phyloP scores from a whole-genome alignment of 352 stramenopile species.

The Blastocystis sp. region DNA sequence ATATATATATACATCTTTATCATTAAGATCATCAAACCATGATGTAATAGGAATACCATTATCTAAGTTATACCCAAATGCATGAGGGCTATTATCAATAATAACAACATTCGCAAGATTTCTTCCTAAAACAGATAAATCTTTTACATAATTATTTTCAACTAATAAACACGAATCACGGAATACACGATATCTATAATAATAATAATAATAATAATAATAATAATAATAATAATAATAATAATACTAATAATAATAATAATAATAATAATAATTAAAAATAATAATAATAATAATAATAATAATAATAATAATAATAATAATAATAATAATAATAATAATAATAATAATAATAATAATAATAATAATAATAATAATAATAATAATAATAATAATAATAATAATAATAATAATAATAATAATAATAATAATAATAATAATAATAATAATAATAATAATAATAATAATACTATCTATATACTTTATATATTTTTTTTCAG shows the following conservation, averaged over 20 bases:
- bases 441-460: too few relatives aligned
- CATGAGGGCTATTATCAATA: slow-evolving; percentile 92
- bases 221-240: not conserved
- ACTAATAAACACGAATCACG: slow-evolving; percentile 77
- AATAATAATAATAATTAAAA: slow-evolving; percentile 57
- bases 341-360: slow-evolving; percentile 51
- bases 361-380: not conserved
- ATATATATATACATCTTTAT: slow-evolving; percentile 81
- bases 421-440: not conserved
- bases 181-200: slow-evolving; percentile 65
- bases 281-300: slow-evolving; percentile 75
- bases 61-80: slow-evolving; percentile 87
- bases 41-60: slow-evolving; percentile 93
- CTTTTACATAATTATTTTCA: slow-evolving; percentile 93
- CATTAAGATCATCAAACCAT: slow-evolving; percentile 83
- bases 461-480: too few relatives aligned
- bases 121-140: slow-evolving; percentile 78
- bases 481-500: slow-evolving; percentile 63
- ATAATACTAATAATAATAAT: slow-evolving; percentile 50
- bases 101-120: slow-evolving; percentile 66
- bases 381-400: slow-evolving; percentile 50
- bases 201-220: not conserved
- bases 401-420: slow-evolving; percentile 51
- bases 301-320: slow-evolving; percentile 19
- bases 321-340: slow-evolving; percentile 50